Conservation (phyloP, 495 filamentous ascomycete species). For the Pyronema domesticum region DNA sequence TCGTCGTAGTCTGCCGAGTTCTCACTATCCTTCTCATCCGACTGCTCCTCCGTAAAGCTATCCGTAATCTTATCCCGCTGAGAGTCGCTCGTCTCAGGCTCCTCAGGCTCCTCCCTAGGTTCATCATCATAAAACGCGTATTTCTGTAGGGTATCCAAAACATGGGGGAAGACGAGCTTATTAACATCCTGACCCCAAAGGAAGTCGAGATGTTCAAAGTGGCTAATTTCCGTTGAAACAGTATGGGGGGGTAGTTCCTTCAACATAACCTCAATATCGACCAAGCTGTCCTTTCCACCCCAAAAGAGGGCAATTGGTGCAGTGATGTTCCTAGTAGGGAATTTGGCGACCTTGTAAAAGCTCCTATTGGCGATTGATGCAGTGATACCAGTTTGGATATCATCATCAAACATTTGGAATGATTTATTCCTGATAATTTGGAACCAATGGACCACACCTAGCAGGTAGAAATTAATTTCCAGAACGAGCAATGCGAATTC, state of each 20-base stretch:
- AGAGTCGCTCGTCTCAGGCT: background rate
- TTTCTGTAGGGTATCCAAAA: conserved; percentile 66
- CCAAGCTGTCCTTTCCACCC: conserved; percentile 78
- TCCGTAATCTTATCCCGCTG: background rate
- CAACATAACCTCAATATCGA: conserved; percentile 88
- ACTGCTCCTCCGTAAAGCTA: background rate
- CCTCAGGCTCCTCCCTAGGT: conserved; percentile 29
- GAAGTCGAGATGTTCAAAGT: conserved; percentile 95
- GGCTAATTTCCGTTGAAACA: conserved; percentile 60
- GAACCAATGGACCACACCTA: conserved; percentile 70
- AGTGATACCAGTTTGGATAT: conserved; percentile 41
- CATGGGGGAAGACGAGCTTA: conserved; percentile 68
- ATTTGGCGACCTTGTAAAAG: conserved; percentile 83
- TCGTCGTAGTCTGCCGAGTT: no score
- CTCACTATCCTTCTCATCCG: background rate
- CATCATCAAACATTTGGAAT: conserved; percentile 98
- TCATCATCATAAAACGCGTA: conserved; percentile 35
- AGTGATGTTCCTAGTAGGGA: conserved; percentile 90
- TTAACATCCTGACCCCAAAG: conserved; percentile 84
- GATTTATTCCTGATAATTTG: conserved; percentile 89
- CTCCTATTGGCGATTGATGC: conserved; percentile 41
- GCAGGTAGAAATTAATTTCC: background rate
- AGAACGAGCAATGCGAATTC: background rate
- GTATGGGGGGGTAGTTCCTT: conserved; percentile 71
- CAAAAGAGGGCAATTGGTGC: conserved; percentile 89